phyloP scores from a whole-genome alignment of 163 green algal genomes.

The Scenedesmus sp. region DNA sequence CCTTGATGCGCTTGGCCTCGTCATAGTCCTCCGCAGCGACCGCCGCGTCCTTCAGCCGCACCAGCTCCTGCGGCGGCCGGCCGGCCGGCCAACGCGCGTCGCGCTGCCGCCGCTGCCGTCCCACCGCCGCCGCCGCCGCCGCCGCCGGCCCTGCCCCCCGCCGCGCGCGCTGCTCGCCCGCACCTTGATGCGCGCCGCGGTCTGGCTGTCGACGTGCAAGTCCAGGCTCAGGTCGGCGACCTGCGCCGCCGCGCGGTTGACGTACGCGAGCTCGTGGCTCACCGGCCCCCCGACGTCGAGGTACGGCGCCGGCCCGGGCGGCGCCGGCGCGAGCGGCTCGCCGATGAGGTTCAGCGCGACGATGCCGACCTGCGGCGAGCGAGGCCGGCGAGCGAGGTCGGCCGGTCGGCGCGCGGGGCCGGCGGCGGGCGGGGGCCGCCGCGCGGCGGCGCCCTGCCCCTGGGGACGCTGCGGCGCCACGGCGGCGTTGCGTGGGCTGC shows the following conservation, averaged over 20 bases:
- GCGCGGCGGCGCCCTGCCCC: too few relatives aligned
- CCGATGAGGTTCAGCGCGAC: conserved; percentile 90
- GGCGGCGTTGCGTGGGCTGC: too few relatives aligned
- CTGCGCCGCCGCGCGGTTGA: conserved; percentile 63
- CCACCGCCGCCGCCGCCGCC: too few relatives aligned
- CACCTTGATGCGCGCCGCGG: conserved; percentile 55
- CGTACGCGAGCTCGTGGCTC: conserved; percentile 51
- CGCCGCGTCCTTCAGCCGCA: conserved; percentile 78
- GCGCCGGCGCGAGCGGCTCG: conserved; percentile 58
- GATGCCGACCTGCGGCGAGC: conserved; percentile 85
- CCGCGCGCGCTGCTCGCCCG: too few relatives aligned
- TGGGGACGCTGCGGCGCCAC: too few relatives aligned
- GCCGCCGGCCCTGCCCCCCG: too few relatives aligned
- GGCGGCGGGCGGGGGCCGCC: too few relatives aligned
- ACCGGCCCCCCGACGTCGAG: conserved; percentile 24
- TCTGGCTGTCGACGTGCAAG: conserved; percentile 78
- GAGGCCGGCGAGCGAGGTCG: too few relatives aligned
- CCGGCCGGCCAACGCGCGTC: too few relatives aligned
- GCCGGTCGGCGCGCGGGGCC: too few relatives aligned
- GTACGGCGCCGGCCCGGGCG: conserved; percentile 37
- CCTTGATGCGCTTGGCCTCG: conserved; percentile 92
- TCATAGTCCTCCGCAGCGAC: conserved; percentile 95
- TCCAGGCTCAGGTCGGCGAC: conserved; percentile 73
- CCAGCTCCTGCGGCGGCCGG: conserved; percentile 67
- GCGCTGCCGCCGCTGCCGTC: neutral